Base-by-base conservation (phyloP, 352 stramenopile species). In the Globisporangium sylvaticum region DNA sequence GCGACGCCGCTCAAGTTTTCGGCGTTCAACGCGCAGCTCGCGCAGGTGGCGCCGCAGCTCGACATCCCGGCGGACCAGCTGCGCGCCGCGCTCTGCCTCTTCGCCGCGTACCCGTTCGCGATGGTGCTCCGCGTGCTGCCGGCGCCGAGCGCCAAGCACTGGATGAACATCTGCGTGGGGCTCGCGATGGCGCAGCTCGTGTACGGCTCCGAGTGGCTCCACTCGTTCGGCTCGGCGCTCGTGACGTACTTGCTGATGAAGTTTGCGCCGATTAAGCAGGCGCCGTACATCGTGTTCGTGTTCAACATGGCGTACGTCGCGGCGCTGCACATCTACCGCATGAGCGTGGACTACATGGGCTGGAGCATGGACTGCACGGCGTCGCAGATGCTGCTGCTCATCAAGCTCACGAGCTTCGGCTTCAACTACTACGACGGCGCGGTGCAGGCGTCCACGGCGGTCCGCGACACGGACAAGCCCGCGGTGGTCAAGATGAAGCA, bases 341-440 rank as follows among this genome's bases (percentile, higher is more conserved):
- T 98, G 65, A 96, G 93, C 68, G 92, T 98, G 42, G 97, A 98
- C 75, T 99, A 98, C 72, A 93, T 98, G 76, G 88, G 88, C 64
- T 95, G 83, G 81, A 94, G 66, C 39, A 75, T 96, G 56, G 91
- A 98, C 72, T 90, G 86, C 42, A 97, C 89, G 5, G 90, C 74
- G 0, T 77, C 85, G 31, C 90, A 97, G 73, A 98, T 98, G 94
- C 80, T 98, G 46, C 75, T 99, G 27, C 94, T 97, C 32, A 98
- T 99, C 87, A 99, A 99, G 72, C 83, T 99, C 34, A 98, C 96
- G 60, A 97, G 94, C 72, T 97, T 99, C 68, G 95, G 90, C 15
- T 99, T 92, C 84, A 99, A 99, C 76, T 88, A 98, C 62, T 94
- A 97, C 78, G 97, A 99, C 73, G 95, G 95, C 39, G 80, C 78